phyloP scores from a whole-genome alignment of 345 rosid species.

The Melastoma malabathricum region DNA sequence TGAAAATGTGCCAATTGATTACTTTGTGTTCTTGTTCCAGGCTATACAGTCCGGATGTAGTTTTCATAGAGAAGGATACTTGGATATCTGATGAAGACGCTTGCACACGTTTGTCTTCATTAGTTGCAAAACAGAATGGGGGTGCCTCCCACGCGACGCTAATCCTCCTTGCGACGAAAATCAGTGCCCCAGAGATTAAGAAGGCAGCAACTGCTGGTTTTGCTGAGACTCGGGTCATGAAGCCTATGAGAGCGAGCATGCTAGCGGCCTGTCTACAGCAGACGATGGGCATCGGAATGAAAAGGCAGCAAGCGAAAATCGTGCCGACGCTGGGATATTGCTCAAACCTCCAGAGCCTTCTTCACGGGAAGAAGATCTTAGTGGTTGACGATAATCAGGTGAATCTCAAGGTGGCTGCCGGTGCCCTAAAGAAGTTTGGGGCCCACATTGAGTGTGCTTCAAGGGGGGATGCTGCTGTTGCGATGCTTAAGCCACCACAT shows the following conservation, averaged over 20 bases:
- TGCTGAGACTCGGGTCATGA: constrained; percentile 80
- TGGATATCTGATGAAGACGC: constrained; percentile 56
- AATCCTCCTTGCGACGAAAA: constrained; percentile 74
- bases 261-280: constrained; percentile 89
- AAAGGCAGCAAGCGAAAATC: constrained; percentile 29
- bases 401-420: constrained; percentile 87
- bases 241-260: constrained; percentile 93
- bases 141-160: constrained; percentile 35
- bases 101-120: constrained; percentile 13
- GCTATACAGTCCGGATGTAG: constrained; percentile 30
- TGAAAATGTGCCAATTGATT: neutral
- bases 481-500: constrained; percentile 69
- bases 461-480: constrained; percentile 72
- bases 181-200: constrained; percentile 41
- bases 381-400: constrained; percentile 90
- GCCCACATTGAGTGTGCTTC: constrained; percentile 80
- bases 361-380: constrained; percentile 65
- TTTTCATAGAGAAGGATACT: constrained; percentile 81
- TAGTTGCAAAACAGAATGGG: constrained; percentile 44
- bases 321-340: constrained; percentile 21
- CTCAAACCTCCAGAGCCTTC: constrained; percentile 40
- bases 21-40: neutral
- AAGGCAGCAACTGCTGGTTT: constrained; percentile 81
- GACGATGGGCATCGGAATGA: constrained; percentile 58
- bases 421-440: constrained; percentile 88